A percentile compares a stretch with the other conserved stretches of the same genome.
phyloP scores from a whole-genome alignment of 345 rosid species.

The Populus simonii region DNA sequence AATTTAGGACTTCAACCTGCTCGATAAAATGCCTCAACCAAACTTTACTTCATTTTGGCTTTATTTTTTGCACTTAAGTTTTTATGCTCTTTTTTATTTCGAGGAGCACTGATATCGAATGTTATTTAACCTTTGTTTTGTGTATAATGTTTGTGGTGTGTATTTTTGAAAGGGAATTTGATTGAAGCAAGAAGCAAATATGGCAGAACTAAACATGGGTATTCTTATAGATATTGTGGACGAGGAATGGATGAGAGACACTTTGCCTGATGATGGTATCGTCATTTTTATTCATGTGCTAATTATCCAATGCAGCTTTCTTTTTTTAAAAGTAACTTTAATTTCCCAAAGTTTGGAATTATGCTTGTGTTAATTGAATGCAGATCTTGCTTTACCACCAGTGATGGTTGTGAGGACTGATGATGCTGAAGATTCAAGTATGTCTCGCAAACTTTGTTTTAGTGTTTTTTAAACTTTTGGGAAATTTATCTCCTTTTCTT shows the following conservation, averaged over 20 bases:
- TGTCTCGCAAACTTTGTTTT: conserved; percentile 6
- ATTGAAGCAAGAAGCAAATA: conserved; percentile 21
- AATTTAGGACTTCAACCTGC: neutral
- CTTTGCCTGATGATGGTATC: conserved; percentile 85
- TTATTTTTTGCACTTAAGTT: neutral
- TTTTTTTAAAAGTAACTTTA: neutral
- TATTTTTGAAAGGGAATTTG: conserved; percentile 6
- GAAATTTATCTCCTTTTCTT: neutral
- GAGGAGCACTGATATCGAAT: neutral
- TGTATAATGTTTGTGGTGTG: neutral
- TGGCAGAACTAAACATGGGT: conserved; percentile 75
- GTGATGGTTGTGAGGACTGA: conserved; percentile 69
- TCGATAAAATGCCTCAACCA: neutral
- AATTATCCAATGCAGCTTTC: neutral
- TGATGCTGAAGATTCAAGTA: conserved; percentile 92
- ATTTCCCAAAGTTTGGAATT: neutral
- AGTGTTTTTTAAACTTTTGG: neutral
- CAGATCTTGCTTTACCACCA: conserved; percentile 84
- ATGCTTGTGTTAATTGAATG: conserved; percentile 19
- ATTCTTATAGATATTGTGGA: conserved; percentile 86
- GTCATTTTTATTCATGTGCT: conserved; percentile 7
- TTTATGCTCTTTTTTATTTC: neutral
- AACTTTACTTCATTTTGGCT: neutral
- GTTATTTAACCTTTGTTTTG: neutral
- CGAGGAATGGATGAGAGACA: conserved; percentile 96